Percentiles rank a stretch among this genome's conserved stretches.
Evolutionary conservation across 106 monocot species (phyloP).

Genomic region (Allium fistulosum): DNA sequence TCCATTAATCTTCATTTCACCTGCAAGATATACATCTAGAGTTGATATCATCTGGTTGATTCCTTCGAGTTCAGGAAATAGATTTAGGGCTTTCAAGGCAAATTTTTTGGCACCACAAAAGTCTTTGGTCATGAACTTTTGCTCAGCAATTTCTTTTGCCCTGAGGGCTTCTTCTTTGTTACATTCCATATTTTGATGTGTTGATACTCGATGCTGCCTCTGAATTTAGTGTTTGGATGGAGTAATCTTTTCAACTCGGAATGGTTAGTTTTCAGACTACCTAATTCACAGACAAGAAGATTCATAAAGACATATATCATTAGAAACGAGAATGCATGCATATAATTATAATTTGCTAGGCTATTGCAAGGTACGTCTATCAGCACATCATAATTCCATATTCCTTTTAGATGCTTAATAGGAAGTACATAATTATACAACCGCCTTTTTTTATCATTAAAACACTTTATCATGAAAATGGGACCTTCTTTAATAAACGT

Average conservation of each 20-base stretch:
- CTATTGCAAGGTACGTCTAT: too few species aligned
- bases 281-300: constrained; percentile 1
- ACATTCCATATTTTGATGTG: constrained; percentile 28
- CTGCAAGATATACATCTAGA: constrained; percentile 37
- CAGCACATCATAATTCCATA: too few species aligned
- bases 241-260: neutral
- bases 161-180: constrained; percentile 54
- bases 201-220: neutral
- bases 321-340: too few species aligned
- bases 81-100: constrained; percentile 56
- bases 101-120: constrained; percentile 45
- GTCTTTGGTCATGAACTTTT: constrained; percentile 44
- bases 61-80: constrained; percentile 54
- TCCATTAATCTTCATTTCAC: constrained; percentile 29
- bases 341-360: too few species aligned
- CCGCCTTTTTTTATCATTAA: too few species aligned
- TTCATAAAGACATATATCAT: too few species aligned
- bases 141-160: constrained; percentile 43
- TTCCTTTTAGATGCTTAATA: too few species aligned
- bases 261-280: neutral
- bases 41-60: constrained; percentile 56
- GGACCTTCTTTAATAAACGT: too few species aligned
- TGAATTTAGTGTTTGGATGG: neutral
- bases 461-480: too few species aligned
- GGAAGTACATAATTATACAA: too few species aligned